Percentiles rank a stretch among this genome's conserved stretches.
Evolutionary conservation across 305 asterid genomes (phyloP).

Genomic region (Fraxinus albicans): DNA sequence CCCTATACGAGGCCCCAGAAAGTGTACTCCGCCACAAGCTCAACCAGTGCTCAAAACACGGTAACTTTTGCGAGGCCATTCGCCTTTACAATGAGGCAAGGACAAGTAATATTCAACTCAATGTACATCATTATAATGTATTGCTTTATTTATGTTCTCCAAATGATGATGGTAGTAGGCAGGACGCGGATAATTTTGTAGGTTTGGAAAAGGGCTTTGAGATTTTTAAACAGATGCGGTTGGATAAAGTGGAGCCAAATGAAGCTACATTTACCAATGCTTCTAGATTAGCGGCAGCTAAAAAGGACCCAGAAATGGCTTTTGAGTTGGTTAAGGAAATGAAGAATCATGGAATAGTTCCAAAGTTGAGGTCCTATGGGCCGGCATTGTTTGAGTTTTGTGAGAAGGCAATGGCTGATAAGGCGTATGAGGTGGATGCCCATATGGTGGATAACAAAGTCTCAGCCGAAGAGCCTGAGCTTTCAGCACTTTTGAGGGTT

Average conservation of each 20-base stretch:
- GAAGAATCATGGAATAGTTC: constrained; percentile 61
- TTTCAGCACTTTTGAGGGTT: constrained; percentile 66
- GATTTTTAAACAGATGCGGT: constrained; percentile 64
- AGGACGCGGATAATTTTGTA: constrained; percentile 20
- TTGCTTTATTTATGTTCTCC: constrained; percentile 63
- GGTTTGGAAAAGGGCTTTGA: constrained; percentile 64
- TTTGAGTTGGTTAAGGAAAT: constrained; percentile 73
- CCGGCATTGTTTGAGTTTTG: constrained; percentile 86
- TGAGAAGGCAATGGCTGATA: constrained; percentile 57
- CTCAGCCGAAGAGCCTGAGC: constrained; percentile 74
- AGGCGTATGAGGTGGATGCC: constrained; percentile 78
- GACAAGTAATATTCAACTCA: constrained; percentile 40
- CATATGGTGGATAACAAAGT: constrained; percentile 75
- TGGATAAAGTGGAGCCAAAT: constrained; percentile 65
- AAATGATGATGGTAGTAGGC: constrained; percentile 22
- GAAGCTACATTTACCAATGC: constrained; percentile 91
- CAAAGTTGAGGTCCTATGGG: constrained; percentile 85
- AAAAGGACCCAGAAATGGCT: constrained; percentile 79
- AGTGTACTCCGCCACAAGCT: constrained; percentile 55
- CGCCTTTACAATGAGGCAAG: constrained; percentile 73
- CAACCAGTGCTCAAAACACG: constrained; percentile 60
- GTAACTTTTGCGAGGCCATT: constrained; percentile 64
- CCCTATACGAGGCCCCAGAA: constrained; percentile 54
- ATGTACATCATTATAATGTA: constrained; percentile 58
- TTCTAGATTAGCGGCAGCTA: constrained; percentile 87